Conservation (phyloP, 352 stramenopile genomes). For the Phytophthora cryptogea region DNA sequence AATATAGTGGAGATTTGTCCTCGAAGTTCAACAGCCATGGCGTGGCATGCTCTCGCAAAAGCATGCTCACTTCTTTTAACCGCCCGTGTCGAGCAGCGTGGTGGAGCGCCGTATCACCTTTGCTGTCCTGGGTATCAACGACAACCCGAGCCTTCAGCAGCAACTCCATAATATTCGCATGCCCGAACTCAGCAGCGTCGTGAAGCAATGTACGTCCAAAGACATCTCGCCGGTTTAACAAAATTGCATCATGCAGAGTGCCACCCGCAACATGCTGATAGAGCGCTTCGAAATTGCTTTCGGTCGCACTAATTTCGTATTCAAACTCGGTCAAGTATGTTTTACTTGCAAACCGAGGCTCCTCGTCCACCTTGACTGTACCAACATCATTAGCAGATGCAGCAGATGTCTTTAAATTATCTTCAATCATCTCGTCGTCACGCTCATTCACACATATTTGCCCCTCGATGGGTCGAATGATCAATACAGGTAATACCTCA, state of each 20-base stretch:
- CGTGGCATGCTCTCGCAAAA: conserved; percentile 48
- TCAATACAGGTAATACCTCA: conserved; percentile 66
- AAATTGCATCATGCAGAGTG: conserved; percentile 44
- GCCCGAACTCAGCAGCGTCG: conserved; percentile 60
- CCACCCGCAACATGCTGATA: conserved; percentile 50
- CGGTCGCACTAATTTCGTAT: conserved; percentile 50
- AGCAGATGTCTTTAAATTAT: conserved; percentile 1
- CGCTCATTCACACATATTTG: conserved; percentile 28
- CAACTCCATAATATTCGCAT: conserved; percentile 54
- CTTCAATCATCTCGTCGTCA: background rate
- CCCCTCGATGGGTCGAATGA: conserved; percentile 51
- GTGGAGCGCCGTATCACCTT: conserved; percentile 61
- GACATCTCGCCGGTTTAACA: conserved; percentile 55
- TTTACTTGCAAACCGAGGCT: conserved; percentile 27
- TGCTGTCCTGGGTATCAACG: conserved; percentile 41
- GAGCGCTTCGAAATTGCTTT: conserved; percentile 67
- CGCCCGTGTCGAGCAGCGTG: conserved; percentile 49
- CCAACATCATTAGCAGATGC: background rate
- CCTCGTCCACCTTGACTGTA: background rate
- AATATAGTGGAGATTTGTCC: conserved; percentile 56
- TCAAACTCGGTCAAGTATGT: conserved; percentile 65
- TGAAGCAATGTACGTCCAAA: conserved; percentile 64
- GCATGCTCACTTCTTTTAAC: conserved; percentile 57
- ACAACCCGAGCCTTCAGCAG: conserved; percentile 54
- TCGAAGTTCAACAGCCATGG: conserved; percentile 52